Base-by-base conservation (phyloP, 2,329 filamentous ascomycete species). In the Claviceps quebecensis region DNA sequence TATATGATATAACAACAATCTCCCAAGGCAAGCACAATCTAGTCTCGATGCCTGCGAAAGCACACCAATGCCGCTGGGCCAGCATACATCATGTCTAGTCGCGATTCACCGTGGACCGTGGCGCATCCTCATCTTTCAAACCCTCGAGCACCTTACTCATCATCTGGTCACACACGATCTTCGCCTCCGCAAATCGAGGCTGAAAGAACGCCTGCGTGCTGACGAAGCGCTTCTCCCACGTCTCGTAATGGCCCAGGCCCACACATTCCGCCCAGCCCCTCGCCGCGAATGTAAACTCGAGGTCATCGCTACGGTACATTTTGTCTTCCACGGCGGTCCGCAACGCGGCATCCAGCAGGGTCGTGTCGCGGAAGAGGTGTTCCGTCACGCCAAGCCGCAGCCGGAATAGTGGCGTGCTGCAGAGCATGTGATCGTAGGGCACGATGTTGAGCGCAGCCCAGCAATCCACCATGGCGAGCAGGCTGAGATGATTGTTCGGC, bases 351-450 rank as follows among this genome's bases (percentile, higher is more conserved):
- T 95, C 84, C 14, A 98, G 80, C 49, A 95, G 73, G 2, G 78
- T 79, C 17, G 80, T 76, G 61, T 90, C 89, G 57, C 89, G 84
- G 73, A 96, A 98, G 39, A 98, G 75, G 65, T 95, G 91, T 69
- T 98, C 93, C 1, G 90, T 91, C n/a, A 96, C 94, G 52, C 93
- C 93, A 37, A 98, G 78, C 81, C 93, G 96, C 57, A 98, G 80
- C 48, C 93, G 86, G 73, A 98, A 98, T 46, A 97, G 80, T 71
- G 93, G 93, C 40, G 93, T 98, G 50, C 89, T 95, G 72, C 93
- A 98, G 59, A 98, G 94, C 90, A 98, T 98, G 72, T 98, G 94
- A 68, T 98, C 91, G 67, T 98, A 98, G 0, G 93, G 93, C 47
- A 94, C 86, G 60, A 96, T 98, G 37, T 83, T 86, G 45, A 97